These are phyloP conservation scores for Galeopsis tetrahit DNA, from an alignment of 257 asterid species.

Conservation along the genomic window DNA sequence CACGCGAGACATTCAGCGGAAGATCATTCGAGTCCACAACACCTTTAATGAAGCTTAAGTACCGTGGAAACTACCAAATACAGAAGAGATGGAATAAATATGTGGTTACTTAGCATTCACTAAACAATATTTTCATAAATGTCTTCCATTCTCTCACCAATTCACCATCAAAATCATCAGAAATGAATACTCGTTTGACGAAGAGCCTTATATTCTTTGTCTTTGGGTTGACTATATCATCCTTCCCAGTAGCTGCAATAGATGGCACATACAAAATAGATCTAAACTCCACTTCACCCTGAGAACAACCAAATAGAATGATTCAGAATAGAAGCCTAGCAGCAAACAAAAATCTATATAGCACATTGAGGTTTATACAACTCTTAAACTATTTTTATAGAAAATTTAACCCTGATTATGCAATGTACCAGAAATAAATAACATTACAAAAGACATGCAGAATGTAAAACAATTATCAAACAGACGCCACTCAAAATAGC, in stretches of 20 bases:
- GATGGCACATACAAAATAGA: slow-evolving; percentile 88
- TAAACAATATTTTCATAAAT: not conserved
- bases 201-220: slow-evolving; percentile 91
- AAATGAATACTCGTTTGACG: slow-evolving; percentile 93
- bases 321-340: slow-evolving; percentile 21
- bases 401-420: too few relatives aligned
- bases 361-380: not conserved
- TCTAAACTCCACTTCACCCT: slow-evolving; percentile 99
- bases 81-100: slow-evolving; percentile 31
- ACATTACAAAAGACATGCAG: not conserved
- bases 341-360: slow-evolving; percentile 7
- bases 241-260: slow-evolving; percentile 74
- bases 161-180: slow-evolving; percentile 99
- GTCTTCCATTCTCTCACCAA: slow-evolving; percentile 62
- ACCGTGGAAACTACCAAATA: slow-evolving; percentile 83
- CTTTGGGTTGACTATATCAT: slow-evolving; percentile 81
- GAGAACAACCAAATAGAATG: slow-evolving; percentile 33
- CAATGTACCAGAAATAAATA: not conserved
- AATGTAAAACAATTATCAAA: slow-evolving; percentile 21
- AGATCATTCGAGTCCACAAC: slow-evolving; percentile 98
- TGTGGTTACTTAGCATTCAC: not conserved
- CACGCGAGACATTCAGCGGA: slow-evolving; percentile 96
- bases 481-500: not conserved
- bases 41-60: slow-evolving; percentile 95
- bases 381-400: not conserved